Conservation (phyloP, 176 grass and related monocot species). For the Cenchrus fungigraminus region DNA sequence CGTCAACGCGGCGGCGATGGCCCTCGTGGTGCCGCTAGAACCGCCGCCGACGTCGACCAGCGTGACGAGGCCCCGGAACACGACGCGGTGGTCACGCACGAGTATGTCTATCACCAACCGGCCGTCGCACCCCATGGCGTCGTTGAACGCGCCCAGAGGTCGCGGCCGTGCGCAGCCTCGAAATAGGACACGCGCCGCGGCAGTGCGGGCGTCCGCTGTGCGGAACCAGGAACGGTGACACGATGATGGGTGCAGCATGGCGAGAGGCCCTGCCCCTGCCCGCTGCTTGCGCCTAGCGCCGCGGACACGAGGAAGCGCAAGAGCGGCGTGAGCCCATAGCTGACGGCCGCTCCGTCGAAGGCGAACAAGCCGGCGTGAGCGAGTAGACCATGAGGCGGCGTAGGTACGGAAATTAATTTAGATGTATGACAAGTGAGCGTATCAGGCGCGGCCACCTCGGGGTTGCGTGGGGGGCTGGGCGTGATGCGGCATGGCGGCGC, state of each 20-base stretch:
- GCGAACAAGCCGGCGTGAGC: constrained; percentile 53
- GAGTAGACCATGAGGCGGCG: constrained; percentile 60
- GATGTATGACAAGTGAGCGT: too few species aligned
- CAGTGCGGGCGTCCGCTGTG: neutral
- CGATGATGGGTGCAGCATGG: constrained; percentile 58
- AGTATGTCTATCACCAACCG: constrained; percentile 60
- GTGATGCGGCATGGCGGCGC: too few species aligned
- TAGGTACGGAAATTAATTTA: constrained; percentile 25
- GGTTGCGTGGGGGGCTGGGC: too few species aligned
- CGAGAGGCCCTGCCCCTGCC: constrained; percentile 24
- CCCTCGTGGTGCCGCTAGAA: constrained; percentile 35
- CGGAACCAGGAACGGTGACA: constrained; percentile 60
- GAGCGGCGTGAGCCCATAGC: constrained; percentile 50
- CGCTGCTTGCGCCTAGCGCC: neutral
- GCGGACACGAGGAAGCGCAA: constrained; percentile 50
- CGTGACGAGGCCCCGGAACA: constrained; percentile 52
- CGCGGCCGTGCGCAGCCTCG: constrained; percentile 36
- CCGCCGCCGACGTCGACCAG: constrained; percentile 64
- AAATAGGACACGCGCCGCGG: constrained; percentile 42
- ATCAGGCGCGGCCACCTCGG: too few species aligned
- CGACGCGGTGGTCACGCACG: constrained; percentile 23
- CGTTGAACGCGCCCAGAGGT: constrained; percentile 61
- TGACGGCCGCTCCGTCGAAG: neutral
- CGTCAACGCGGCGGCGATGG: constrained; percentile 53
- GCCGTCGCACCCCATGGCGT: constrained; percentile 58